Evolutionary conservation across 2,329 filamentous ascomycete species (phyloP).

Genomic region (Clonostachys chloroleuca): DNA sequence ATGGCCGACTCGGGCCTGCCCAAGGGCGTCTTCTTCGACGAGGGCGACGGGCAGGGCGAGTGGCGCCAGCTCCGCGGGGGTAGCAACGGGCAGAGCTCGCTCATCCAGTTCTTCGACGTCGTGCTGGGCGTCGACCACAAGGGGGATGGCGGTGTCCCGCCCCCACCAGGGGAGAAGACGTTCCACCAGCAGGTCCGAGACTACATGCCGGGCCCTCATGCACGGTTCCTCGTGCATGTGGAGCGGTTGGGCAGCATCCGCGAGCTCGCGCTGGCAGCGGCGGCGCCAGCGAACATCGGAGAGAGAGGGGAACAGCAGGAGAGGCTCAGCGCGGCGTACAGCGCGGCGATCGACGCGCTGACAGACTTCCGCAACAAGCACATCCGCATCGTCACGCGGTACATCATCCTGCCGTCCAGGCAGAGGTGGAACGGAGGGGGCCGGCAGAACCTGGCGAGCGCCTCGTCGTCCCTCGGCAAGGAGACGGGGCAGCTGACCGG

Average conservation of each 20-base stretch:
- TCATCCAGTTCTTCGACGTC: slow-evolving; percentile 91
- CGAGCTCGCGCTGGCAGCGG: slow-evolving; percentile 47
- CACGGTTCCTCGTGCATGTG: slow-evolving; percentile 71
- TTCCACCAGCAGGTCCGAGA: slow-evolving; percentile 67
- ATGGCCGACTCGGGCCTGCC: slow-evolving; percentile 84
- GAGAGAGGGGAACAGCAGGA: slow-evolving; percentile 29
- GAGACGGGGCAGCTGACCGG: slow-evolving; percentile 13
- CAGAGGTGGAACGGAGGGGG: slow-evolving; percentile 20
- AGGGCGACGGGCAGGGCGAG: slow-evolving; percentile 58
- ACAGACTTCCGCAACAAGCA: slow-evolving; percentile 78
- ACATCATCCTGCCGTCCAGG: slow-evolving; percentile 77
- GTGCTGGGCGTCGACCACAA: slow-evolving; percentile 78
- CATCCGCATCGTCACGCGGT: slow-evolving; percentile 83
- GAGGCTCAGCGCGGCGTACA: slow-evolving; percentile 47
- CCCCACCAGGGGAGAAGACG: slow-evolving; percentile 17
- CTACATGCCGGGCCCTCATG: slow-evolving; percentile 88
- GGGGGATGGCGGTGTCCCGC: slow-evolving; percentile 24
- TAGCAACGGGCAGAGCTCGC: slow-evolving; percentile 87
- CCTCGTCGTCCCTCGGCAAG: slow-evolving; percentile 24
- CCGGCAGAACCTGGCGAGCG: slow-evolving; percentile 37
- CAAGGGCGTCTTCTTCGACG: slow-evolving; percentile 79
- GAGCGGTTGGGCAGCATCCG: slow-evolving; percentile 69
- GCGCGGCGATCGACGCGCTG: slow-evolving; percentile 71
- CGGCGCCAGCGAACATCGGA: slow-evolving; percentile 36
- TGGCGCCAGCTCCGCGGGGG: slow-evolving; percentile 84